Conservation (phyloP, 1,139 yeast genomes). For the Suhomyces terraborum region DNA sequence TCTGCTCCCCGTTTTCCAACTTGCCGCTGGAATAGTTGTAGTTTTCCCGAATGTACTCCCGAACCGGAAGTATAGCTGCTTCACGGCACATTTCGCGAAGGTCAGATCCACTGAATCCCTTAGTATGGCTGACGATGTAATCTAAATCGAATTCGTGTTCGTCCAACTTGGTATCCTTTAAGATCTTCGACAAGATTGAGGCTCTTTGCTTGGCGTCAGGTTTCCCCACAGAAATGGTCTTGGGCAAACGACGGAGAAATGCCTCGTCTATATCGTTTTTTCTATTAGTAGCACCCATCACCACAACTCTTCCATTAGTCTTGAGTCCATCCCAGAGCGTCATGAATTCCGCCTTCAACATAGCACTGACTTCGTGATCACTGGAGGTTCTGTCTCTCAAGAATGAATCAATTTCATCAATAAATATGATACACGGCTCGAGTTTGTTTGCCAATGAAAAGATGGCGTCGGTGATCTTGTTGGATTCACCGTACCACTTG, state of each 20-base stretch:
- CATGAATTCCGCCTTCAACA: conserved; percentile 96
- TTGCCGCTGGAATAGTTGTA: conserved; percentile 48
- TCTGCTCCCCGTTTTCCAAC: conserved; percentile 32
- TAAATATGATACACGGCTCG: conserved; percentile 92
- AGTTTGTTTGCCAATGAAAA: conserved; percentile 87
- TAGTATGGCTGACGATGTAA: conserved; percentile 61
- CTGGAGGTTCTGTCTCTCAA: conserved; percentile 79
- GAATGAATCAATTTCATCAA: conserved; percentile 95
- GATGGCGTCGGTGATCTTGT: conserved; percentile 90
- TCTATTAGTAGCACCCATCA: conserved; percentile 94
- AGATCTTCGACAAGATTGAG: conserved; percentile 65
- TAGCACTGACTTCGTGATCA: conserved; percentile 96
- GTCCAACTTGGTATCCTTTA: conserved; percentile 65
- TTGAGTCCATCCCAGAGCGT: conserved; percentile 95
- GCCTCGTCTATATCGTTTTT: conserved; percentile 92
- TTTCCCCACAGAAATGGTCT: conserved; percentile 75
- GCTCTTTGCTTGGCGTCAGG: conserved; percentile 72
- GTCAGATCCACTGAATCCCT: conserved; percentile 88
- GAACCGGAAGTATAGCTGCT: conserved; percentile 87
- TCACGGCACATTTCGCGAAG: conserved; percentile 88
- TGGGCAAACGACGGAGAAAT: conserved; percentile 89
- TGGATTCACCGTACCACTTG: conserved; percentile 97
- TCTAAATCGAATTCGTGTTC: conserved; percentile 59
- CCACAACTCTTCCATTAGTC: conserved; percentile 75
- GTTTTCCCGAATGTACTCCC: conserved; percentile 70